Base-by-base conservation (phyloP, 352 stramenopile species). In the Albugo laibachii region DNA sequence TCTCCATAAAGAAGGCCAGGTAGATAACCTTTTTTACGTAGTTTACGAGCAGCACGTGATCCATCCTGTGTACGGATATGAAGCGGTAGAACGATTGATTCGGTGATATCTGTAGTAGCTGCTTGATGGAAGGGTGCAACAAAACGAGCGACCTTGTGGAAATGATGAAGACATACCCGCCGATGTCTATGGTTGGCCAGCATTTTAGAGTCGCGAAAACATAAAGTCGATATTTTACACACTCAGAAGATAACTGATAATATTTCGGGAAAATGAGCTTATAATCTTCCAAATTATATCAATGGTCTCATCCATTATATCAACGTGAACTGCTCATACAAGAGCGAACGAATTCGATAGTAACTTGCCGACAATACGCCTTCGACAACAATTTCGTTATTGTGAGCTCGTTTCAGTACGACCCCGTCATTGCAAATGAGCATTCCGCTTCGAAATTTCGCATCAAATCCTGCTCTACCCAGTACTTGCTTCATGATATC, bases 301-400 rank as follows among this genome's bases (percentile, higher is more conserved):
- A 31, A 8, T 31, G 24, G 24, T 8, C 24, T 31, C 24, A 31
- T 10, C 8, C 8, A 24, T 20, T 54, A 92, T 41, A 92, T 67
- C n/a, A 92, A 54, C 16, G 77, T 92, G 54, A 88, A 92, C 52
- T 92, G 77, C 50, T 87, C 72, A 54, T 92, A 91, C 13, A 92
- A 58, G 47, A 92, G 61, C 47, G 80, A 62, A 43, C 80, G 73
- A 49, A 92, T 88, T 49, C 76, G 71, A 55, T 86, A 92, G 60
- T 91, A 92, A 59, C 77, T 89, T 54, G 59, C 73, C 20, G 72
- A 87, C 36, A 92, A 66, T 43, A 72, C 58, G 31, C 80, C 80
- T 58, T 92, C 80, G 37, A 92, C 70, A 47, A 92, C 62, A 50
- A 92, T 79, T 55, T 91, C 77, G 49, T 92, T 91, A 61, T 89